Evolutionary conservation across 306 rosid genomes (phyloP), one percentile per base, ranked within the genome.

Genomic region (Benincasa hispida): DNA sequence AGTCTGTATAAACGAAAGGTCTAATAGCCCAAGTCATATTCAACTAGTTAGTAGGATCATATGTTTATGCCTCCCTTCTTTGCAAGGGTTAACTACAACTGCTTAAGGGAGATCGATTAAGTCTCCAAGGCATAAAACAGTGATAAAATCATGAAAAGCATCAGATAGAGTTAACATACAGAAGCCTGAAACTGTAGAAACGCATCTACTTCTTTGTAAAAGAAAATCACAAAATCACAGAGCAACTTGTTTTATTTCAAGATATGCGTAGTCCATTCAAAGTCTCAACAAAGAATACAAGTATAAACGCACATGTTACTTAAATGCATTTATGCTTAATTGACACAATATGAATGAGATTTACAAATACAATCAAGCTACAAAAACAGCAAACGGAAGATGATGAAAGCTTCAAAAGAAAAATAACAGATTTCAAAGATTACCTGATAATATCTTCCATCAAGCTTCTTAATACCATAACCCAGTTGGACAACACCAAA

Each of bases 371-470:
- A 41, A 67, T 0, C 54, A 8, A 39, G n/a, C 24, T 54, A 50
- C 50, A 72, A 32, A 5, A 24, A 65, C 19, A 55, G 6, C 32
- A 14, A 24, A 54, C 2, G 3, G 21, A 8, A 5, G 10, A 76
- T 15, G 18, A 58, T 5, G 32, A 56, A 21, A 75, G 41, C 41
- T 22, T 11, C 25, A 65, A 37, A 8, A 65, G 27, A 24, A n/a
- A 37, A 18, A 37, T 1, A 21, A 37, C 18, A 37, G 18, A 66
- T 37, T 9, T 65, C 6, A 65, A 5, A 61, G 54, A 24, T 17
- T 30, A 93, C 97, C 97, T 94, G 89, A 80, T 39, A 94, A 79
- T 77, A 87, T 67, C 96, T 84, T 32, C 99, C 99, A 78, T 94
- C 99, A 32, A 89, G 93, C 86, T 94, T 94, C 82, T 84, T 92